Percentiles rank a stretch among this genome's conserved stretches.
phyloP scores from a whole-genome alignment of 306 rosid species.

The Cucumis cinereus region DNA sequence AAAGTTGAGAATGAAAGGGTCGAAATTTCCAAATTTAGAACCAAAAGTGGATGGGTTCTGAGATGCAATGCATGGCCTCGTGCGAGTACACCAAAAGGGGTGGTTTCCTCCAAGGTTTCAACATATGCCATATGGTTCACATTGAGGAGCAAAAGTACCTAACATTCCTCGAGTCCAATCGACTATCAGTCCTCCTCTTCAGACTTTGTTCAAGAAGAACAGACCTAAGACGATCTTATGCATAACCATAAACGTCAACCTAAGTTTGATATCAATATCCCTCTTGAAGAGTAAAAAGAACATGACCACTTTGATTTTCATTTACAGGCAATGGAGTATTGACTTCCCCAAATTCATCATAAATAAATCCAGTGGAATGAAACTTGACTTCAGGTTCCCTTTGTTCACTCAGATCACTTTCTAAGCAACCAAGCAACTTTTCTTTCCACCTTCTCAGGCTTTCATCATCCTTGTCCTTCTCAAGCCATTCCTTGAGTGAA shows the following conservation, averaged over 20 bases:
- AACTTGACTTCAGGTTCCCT: slow-evolving; percentile 89
- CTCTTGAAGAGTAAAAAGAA: slow-evolving; percentile 54
- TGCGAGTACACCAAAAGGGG: slow-evolving; percentile 77
- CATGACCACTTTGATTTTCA: slow-evolving; percentile 26
- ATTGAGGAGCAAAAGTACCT: slow-evolving; percentile 85
- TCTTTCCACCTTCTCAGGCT: slow-evolving; percentile 98
- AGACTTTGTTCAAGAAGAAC: slow-evolving; percentile 61
- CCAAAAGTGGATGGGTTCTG: no score
- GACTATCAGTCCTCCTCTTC: slow-evolving; percentile 63
- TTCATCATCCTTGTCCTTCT: slow-evolving; percentile 86
- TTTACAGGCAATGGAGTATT: slow-evolving; percentile 49
- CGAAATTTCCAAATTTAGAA: no score
- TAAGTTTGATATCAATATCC: slow-evolving; percentile 62
- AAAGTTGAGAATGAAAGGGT: no score
- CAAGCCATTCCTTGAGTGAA: slow-evolving; percentile 93
- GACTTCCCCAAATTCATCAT: slow-evolving; percentile 60
- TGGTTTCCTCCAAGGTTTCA: slow-evolving; percentile 61
- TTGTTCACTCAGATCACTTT: slow-evolving; percentile 29
- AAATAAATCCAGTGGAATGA: slow-evolving; percentile 62
- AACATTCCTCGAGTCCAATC: slow-evolving; percentile 78
- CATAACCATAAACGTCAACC: slow-evolving; percentile 57
- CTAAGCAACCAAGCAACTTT: slow-evolving; percentile 87
- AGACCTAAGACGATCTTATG: slow-evolving; percentile 94
- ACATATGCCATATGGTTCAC: slow-evolving; percentile 56
- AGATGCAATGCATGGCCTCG: no score